Base-by-base conservation (phyloP, 2,329 filamentous ascomycete species). In the Ophiostoma perfectum region DNA sequence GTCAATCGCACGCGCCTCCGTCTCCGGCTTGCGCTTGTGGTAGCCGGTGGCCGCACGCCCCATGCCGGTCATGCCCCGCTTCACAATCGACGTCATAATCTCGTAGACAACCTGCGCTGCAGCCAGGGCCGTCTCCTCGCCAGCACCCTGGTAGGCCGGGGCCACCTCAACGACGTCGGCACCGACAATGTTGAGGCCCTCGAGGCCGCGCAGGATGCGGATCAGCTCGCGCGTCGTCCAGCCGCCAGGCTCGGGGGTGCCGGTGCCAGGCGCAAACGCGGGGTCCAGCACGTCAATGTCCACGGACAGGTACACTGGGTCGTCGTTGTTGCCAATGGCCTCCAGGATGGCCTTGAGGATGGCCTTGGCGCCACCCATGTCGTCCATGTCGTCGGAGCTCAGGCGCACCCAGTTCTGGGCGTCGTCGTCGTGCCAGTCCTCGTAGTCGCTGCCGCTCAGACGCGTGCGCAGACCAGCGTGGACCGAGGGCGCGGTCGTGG, bases 161-260 rank as follows among this genome's bases (percentile, higher is more conserved):
- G 89, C 87, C 8, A 96, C 91, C 81, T 97, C 93, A 5, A 97
- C 93, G 65, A 97, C 86, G 78, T 97, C 93, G 0, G 92, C 93
- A 1, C 92, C 93, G 3, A 97, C 91, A 4, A 97, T 80, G 75
- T 97, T 96, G 76, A 97, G 77, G 0, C 82, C 85, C 80, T 97
- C 93, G 58, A 97, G 85, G 0, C 91, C 92, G 44, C 92, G 82
- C 76, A 97, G 78, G 69, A 97, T 92, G 12, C 90, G 83, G 72
- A 96, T 94, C 73, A 97, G 81, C 81, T 97, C 93, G 66, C 93
- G 83, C 27, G 90, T 96, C 5, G 91, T 95, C 93, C 93, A 97
- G 49, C 93, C 93, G 69, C 93, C 93, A 0, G 92, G 90, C 80
- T 96, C 93, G 0, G 93, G 93, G 0, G 93, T 97, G 0, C 93